Conservation (phyloP, 495 filamentous ascomycete species). For the Penicillium waksmanii region DNA sequence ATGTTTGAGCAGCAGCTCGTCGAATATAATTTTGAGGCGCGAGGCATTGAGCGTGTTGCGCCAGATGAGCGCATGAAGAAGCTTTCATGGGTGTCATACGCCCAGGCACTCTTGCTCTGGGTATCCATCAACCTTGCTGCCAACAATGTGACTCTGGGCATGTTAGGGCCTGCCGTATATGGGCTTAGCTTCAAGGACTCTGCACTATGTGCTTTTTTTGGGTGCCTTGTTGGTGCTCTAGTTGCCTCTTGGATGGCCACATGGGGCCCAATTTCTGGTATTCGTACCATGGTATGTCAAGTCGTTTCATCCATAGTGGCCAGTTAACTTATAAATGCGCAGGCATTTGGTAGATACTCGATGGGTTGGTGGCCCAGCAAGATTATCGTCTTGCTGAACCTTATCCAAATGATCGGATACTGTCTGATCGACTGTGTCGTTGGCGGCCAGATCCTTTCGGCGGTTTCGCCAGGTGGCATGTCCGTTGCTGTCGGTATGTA, state of each 20-base stretch:
- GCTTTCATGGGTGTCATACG: constrained; percentile 58
- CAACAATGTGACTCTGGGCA: constrained; percentile 75
- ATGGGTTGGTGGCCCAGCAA: constrained; percentile 86
- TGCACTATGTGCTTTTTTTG: constrained; percentile 67
- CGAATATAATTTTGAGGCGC: constrained; percentile 65
- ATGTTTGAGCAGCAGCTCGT: constrained; percentile 48
- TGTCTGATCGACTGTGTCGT: constrained; percentile 71
- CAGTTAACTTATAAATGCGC: constrained; percentile 14
- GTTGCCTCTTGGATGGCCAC: constrained; percentile 71
- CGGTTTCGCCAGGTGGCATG: constrained; percentile 64
- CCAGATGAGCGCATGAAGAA: constrained; percentile 59
- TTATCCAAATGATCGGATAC: constrained; percentile 74
- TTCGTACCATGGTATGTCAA: constrained; percentile 63
- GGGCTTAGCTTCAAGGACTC: constrained; percentile 69
- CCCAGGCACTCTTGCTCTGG: constrained; percentile 72
- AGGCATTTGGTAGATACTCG: constrained; percentile 70
- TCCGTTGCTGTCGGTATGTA: constrained; percentile 63
- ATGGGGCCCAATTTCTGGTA: constrained; percentile 71
- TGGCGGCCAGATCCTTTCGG: constrained; percentile 74
- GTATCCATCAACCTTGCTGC: constrained; percentile 75
- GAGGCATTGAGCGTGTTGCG: constrained; percentile 74
- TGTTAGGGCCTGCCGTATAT: constrained; percentile 73
- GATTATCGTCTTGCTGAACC: constrained; percentile 69
- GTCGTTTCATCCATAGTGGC: not conserved
- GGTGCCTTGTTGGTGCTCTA: constrained; percentile 59